Percentiles rank a stretch among this genome's conserved stretches.
phyloP scores from a whole-genome alignment of 148 eudicot species.

The Camellia granthamiana region DNA sequence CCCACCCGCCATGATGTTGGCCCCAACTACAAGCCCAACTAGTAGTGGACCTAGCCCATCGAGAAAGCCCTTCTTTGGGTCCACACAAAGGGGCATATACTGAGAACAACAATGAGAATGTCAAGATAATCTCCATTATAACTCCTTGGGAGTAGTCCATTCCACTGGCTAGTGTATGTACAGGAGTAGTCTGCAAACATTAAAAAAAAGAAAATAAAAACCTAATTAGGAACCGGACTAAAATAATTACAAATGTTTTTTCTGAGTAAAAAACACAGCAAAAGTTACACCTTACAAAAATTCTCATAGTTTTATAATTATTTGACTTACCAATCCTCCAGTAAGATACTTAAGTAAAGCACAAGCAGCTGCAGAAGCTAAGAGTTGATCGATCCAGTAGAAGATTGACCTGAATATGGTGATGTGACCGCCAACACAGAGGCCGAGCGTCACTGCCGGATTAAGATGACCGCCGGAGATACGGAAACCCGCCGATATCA shows the following conservation, averaged over 20 bases:
- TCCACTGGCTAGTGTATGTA: constrained; percentile 62
- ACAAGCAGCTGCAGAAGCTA: constrained; percentile 87
- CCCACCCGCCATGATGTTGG: constrained; percentile 86
- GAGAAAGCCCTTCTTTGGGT: constrained; percentile 82
- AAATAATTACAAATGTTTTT: no score
- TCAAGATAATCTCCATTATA: constrained; percentile 73
- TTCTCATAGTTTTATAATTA: no score
- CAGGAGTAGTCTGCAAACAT: constrained; percentile 61
- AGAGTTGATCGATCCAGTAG: constrained; percentile 78
- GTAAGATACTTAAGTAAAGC: constrained; percentile 67
- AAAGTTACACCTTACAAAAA: no score
- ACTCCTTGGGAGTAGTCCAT: constrained; percentile 63
- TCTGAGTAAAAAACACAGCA: no score
- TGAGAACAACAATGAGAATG: constrained; percentile 82
- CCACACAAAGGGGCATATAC: constrained; percentile 84
- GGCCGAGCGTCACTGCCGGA: constrained; percentile 84
- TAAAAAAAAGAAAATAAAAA: neutral
- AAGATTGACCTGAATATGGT: constrained; percentile 63
- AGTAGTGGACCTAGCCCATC: constrained; percentile 72
- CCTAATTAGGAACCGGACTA: neutral
- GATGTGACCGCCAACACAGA: constrained; percentile 75
- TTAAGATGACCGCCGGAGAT: constrained; percentile 87
- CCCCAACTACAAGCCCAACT: constrained; percentile 84
- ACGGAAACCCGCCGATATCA: constrained; percentile 76
- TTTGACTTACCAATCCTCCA: constrained; percentile 59